Evolutionary conservation across 1,284 basidiomycete genomes (phyloP).

Genomic region (Boletus chippewaensis): DNA sequence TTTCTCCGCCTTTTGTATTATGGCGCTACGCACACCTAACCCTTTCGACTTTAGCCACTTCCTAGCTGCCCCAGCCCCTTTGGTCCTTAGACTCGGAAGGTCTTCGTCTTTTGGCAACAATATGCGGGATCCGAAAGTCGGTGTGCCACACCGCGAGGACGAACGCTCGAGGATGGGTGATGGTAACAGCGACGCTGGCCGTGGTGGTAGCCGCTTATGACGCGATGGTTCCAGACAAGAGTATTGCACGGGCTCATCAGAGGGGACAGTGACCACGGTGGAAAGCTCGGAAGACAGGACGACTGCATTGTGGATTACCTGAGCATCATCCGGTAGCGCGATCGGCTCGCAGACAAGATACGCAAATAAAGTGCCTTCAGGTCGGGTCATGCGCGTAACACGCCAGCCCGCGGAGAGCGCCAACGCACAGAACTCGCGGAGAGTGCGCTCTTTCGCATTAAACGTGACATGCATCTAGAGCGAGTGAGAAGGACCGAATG

Average conservation of each 20-base stretch:
- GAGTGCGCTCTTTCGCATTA: constrained; percentile 65
- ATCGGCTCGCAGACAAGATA: constrained; percentile 60
- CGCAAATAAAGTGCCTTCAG: constrained; percentile 57
- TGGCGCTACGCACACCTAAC: constrained; percentile 23
- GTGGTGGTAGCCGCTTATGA: constrained; percentile 9
- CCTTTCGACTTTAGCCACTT: constrained; percentile 31
- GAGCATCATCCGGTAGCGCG: constrained; percentile 37
- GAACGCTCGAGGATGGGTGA: constrained; percentile 24
- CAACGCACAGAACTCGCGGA: constrained; percentile 55
- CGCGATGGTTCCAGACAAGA: constrained; percentile 21
- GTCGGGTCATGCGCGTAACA: constrained; percentile 50
- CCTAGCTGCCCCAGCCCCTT: constrained; percentile 16
- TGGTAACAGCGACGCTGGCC: constrained; percentile 7
- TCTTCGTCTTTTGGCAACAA: constrained; percentile 27
- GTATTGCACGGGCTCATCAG: constrained; percentile 19
- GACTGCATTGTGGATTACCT: constrained; percentile 21
- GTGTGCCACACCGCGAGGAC: constrained; percentile 47
- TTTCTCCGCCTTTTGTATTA: constrained; percentile 24
- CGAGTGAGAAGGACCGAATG: constrained; percentile 1
- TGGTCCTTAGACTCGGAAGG: constrained; percentile 13
- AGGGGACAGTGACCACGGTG: constrained; percentile 15
- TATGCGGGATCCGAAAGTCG: constrained; percentile 50
- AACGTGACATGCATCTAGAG: constrained; percentile 64
- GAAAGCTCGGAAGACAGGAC: constrained; percentile 20
- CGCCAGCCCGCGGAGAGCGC: constrained; percentile 62